phyloP scores from a whole-genome alignment of 805 yeast genomes.

The Starmerella bombi region DNA sequence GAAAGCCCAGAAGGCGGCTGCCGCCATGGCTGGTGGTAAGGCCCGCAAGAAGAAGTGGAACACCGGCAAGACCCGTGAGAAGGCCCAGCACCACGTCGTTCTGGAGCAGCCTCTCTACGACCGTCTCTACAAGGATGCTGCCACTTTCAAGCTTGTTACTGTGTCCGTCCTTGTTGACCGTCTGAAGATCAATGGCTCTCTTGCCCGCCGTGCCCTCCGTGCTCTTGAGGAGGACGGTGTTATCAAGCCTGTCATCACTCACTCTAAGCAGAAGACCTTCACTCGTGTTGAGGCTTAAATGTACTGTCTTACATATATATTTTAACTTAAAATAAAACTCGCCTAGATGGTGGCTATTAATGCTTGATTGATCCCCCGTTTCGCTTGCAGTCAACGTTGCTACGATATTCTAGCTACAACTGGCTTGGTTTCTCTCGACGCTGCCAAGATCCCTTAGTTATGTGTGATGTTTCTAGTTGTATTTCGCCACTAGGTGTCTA shows the following conservation, averaged over 20 bases:
- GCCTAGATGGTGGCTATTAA: no score
- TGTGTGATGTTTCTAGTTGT: no score
- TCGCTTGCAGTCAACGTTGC: neutral
- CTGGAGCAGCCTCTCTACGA: conserved; percentile 98
- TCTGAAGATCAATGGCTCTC: conserved; percentile 96
- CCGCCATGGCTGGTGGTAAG: conserved; percentile 99
- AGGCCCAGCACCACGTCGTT: conserved; percentile 96
- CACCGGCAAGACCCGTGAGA: conserved; percentile 99
- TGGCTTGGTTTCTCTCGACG: no score
- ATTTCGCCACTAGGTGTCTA: no score
- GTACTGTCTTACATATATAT: conserved; percentile 12
- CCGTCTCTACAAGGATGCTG: conserved; percentile 98
- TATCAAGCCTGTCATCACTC: conserved; percentile 85
- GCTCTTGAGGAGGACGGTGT: conserved; percentile 92
- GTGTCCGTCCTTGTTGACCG: conserved; percentile 98
- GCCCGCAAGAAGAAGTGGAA: conserved; percentile 99
- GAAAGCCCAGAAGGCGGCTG: conserved; percentile 99
- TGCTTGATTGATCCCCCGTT: neutral
- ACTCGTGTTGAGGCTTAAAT: conserved; percentile 28
- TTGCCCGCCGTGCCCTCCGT: conserved; percentile 95
- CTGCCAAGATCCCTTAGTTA: no score
- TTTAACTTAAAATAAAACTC: conserved; percentile 7
- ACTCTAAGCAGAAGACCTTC: conserved; percentile 95
- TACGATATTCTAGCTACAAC: no score
- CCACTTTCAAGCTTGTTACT: conserved; percentile 96